phyloP scores from a whole-genome alignment of 805 yeast species.

The Wickerhamiella slavikovae region DNA sequence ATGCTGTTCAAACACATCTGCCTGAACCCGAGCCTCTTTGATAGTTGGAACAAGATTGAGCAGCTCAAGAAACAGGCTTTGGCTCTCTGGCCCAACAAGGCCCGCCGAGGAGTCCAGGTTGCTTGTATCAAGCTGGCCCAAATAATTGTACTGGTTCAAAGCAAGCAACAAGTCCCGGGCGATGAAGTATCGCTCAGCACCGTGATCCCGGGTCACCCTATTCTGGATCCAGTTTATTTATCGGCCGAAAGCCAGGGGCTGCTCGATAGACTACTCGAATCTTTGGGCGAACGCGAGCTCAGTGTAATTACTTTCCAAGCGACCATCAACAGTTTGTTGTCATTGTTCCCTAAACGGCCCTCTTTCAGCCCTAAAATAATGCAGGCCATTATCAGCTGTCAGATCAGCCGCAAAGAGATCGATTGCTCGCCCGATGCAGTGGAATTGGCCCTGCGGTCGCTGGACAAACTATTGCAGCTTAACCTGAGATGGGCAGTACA shows the following conservation, averaged over 20 bases:
- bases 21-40: constrained; percentile 20
- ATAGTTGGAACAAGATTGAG: constrained; percentile 34
- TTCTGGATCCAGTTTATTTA: constrained; percentile 31
- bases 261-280: constrained; percentile 41
- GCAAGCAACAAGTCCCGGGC: constrained; percentile 6
- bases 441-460: constrained; percentile 12
- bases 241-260: constrained; percentile 55
- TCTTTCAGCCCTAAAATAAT: constrained; percentile 33
- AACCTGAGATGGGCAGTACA: constrained; percentile 4
- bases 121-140: constrained; percentile 56
- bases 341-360: constrained; percentile 47
- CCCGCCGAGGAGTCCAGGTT: constrained; percentile 29
- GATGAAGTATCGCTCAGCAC: constrained; percentile 27
- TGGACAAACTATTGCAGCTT: constrained; percentile 10
- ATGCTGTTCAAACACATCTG: constrained; percentile 25
- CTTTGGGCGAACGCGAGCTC: constrained; percentile 34
- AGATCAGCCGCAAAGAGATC: constrained; percentile 11
- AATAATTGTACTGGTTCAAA: constrained; percentile 33
- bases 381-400: constrained; percentile 38
- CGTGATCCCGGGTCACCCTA: constrained; percentile 40
- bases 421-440: constrained; percentile 15
- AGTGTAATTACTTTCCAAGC: constrained; percentile 43
- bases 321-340: constrained; percentile 39
- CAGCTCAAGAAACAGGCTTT: constrained; percentile 39
- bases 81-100: constrained; percentile 29